Percentiles rank a stretch among this genome's conserved stretches.
phyloP scores from a whole-genome alignment of 768 basidiomycete species.

The Holtermanniella nyarrowii region DNA sequence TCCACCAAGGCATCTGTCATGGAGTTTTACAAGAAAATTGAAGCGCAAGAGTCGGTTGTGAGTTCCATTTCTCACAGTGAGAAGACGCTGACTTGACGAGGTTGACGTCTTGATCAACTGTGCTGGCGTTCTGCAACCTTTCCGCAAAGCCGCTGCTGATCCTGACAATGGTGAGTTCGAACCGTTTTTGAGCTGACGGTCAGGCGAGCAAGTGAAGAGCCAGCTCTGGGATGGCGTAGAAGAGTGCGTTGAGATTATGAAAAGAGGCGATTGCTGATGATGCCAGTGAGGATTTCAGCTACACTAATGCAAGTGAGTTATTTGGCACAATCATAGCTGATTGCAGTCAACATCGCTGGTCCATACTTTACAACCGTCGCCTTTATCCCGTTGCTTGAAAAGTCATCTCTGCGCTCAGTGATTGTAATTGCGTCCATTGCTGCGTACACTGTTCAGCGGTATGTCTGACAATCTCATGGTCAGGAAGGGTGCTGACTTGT shows the following conservation, averaged over 20 bases:
- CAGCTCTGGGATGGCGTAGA: conserved; percentile 13
- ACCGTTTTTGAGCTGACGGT: neutral
- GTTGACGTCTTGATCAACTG: conserved; percentile 34
- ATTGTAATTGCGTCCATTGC: conserved; percentile 32
- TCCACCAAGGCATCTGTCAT: conserved; percentile 21
- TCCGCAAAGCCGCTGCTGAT: conserved; percentile 13
- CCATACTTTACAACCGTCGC: conserved; percentile 29
- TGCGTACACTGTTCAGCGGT: conserved; percentile 25
- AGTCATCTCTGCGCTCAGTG: conserved; percentile 19
- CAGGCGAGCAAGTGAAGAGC: conserved; percentile 17
- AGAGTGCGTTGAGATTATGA: conserved; percentile 10
- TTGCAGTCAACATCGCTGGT: conserved; percentile 20
- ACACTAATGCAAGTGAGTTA: conserved; percentile 10
- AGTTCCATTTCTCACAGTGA: neutral
- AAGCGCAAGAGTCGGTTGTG: conserved; percentile 11
- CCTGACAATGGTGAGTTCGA: conserved; percentile 21
- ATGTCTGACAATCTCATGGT: neutral
- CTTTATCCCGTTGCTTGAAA: conserved; percentile 23
- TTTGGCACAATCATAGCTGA: neutral
- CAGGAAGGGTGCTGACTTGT: neutral
- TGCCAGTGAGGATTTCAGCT: conserved; percentile 25
- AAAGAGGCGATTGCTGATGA: neutral
- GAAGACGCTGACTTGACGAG: neutral
- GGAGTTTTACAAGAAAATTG: conserved; percentile 17
- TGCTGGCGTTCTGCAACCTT: conserved; percentile 27